Conservation (phyloP, 768 basidiomycete species). For the Galerina marginata region DNA sequence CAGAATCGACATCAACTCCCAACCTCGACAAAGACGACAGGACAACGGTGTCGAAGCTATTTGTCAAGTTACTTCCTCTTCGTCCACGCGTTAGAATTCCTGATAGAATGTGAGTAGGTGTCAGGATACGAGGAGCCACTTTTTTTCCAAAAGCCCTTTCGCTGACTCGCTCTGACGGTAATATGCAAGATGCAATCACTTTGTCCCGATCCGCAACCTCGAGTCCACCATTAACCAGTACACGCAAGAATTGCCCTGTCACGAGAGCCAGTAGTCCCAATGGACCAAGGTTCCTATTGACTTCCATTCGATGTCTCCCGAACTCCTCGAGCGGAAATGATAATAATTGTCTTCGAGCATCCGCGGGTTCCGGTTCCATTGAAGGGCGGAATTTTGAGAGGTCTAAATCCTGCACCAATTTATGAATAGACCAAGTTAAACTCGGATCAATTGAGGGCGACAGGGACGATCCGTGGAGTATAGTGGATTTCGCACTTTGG, state of each 20-base stretch:
- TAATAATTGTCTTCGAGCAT: slow-evolving; percentile 2
- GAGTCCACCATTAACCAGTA: slow-evolving; percentile 42
- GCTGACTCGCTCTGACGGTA: slow-evolving; percentile 11
- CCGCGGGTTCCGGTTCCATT: slow-evolving; percentile 9
- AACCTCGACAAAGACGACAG: slow-evolving; percentile 36
- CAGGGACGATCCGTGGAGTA: slow-evolving; percentile 18
- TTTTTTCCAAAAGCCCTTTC: slow-evolving; percentile 23
- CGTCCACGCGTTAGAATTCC: slow-evolving; percentile 39
- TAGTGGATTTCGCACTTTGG: slow-evolving; percentile 1
- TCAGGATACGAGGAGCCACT: slow-evolving; percentile 34
- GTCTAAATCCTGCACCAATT: slow-evolving; percentile 17
- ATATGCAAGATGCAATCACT: slow-evolving; percentile 16
- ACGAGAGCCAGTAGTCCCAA: slow-evolving; percentile 44
- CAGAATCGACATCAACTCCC: slow-evolving; percentile 26
- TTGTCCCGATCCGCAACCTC: slow-evolving; percentile 41
- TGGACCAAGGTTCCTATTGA: slow-evolving; percentile 45
- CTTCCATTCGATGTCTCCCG: slow-evolving; percentile 29
- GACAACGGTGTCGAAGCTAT: slow-evolving; percentile 28
- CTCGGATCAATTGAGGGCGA: slow-evolving; percentile 38
- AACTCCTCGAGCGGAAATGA: slow-evolving; percentile 35
- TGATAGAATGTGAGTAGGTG: slow-evolving; percentile 49
- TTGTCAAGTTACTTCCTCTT: slow-evolving; percentile 17
- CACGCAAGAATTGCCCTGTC: slow-evolving; percentile 38
- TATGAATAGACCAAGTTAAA: slow-evolving; percentile 36
- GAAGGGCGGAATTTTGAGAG: slow-evolving; percentile 19